phyloP scores from a whole-genome alignment of 1,284 basidiomycete species.

The Ceratobasidium sp. region DNA sequence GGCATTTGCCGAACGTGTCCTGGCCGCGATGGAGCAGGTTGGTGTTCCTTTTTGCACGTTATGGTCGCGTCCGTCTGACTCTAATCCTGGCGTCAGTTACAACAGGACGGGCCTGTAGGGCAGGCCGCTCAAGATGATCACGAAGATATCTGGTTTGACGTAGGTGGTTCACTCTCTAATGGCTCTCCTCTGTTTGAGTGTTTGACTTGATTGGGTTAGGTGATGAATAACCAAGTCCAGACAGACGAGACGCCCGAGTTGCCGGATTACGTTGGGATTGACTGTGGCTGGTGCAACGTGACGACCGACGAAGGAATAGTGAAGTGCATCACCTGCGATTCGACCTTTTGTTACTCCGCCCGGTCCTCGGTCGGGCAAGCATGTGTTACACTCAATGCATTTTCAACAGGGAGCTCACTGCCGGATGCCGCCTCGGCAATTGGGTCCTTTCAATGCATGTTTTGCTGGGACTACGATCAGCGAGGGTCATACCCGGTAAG shows the following conservation, averaged over 20 bases:
- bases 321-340: neutral
- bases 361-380: neutral
- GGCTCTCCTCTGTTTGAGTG: no score
- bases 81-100: no score
- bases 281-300: conserved; percentile 4
- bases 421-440: neutral
- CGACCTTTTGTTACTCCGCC: neutral
- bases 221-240: neutral
- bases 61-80: neutral
- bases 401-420: no score
- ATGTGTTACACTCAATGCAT: neutral
- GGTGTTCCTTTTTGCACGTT: neutral
- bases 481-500: conserved; percentile 16
- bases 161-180: neutral
- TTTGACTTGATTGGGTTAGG: neutral
- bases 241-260: neutral
- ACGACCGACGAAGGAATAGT: neutral
- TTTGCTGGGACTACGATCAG: conserved; percentile 20
- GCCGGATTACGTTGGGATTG: neutral
- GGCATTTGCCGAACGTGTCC: neutral
- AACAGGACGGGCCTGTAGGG: no score
- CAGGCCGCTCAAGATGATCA: neutral
- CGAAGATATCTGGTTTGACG: conserved; percentile 17
- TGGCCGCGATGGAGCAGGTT: neutral
- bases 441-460: neutral